Conservation (phyloP, 2,329 filamentous ascomycete genomes). For the Penicillium crustosum region DNA sequence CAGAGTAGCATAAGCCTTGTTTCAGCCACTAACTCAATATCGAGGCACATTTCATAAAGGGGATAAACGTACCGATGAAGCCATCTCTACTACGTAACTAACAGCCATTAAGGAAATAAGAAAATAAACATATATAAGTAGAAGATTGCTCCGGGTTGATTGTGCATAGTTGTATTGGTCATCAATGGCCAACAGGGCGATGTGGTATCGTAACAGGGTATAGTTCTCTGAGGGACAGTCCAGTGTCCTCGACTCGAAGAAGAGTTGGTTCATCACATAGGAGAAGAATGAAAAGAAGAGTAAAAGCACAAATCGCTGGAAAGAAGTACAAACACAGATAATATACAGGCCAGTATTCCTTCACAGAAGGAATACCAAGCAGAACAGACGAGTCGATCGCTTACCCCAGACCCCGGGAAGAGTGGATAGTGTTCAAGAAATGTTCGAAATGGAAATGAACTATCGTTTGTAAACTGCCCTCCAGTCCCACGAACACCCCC, state of each 20-base stretch:
- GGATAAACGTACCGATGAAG: too few species aligned
- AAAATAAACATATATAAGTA: neutral
- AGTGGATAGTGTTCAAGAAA: constrained; percentile 1
- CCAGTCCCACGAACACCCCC: constrained; percentile 11
- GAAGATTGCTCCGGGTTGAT: neutral
- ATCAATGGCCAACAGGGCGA: constrained; percentile 8
- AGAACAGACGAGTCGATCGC: neutral
- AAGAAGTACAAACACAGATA: constrained; percentile 3
- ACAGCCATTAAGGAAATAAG: neutral
- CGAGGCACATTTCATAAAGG: too few species aligned
- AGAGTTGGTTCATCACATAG: constrained; percentile 4
- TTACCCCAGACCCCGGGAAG: neutral
- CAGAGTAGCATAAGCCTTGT: neutral
- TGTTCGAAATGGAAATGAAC: constrained; percentile 9
- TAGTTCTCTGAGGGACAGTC: constrained; percentile 6
- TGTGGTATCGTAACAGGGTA: constrained; percentile 12
- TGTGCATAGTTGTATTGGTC: constrained; percentile 10
- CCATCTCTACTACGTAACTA: too few species aligned
- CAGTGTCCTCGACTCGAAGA: constrained; percentile 5
- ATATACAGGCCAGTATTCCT: constrained; percentile 11
- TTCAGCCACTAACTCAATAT: neutral
- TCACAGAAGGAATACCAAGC: constrained; percentile 7
- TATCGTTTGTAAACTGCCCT: constrained; percentile 21
- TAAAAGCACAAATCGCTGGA: constrained; percentile 2
- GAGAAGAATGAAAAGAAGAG: neutral